Evolutionary conservation across 2,329 filamentous ascomycete genomes (phyloP).

Genomic region (Monilinia vaccinii-corymbosi): DNA sequence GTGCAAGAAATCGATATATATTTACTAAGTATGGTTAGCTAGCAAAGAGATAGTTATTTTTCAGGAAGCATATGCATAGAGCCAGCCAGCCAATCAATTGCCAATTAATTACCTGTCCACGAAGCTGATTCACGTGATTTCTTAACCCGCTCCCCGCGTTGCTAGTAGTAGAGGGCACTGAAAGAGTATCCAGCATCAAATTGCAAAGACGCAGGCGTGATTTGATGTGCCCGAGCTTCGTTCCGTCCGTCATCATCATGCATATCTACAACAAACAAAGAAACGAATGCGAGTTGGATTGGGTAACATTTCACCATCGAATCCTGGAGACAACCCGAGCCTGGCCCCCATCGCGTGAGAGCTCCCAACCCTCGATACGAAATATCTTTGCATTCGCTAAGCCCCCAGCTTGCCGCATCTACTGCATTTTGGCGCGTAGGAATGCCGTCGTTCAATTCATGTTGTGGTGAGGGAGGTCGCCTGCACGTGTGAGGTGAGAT

Average conservation of each 20-base stretch:
- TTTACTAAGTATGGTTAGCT: background rate
- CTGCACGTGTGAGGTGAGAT: background rate
- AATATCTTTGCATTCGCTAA: background rate
- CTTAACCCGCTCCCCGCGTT: background rate
- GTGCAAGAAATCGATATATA: too few species aligned
- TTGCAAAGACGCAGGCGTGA: background rate
- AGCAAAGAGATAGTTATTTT: background rate
- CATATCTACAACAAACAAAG: too few species aligned
- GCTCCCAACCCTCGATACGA: too few species aligned
- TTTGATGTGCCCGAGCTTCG: background rate
- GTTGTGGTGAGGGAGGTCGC: too few species aligned
- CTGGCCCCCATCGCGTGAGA: background rate
- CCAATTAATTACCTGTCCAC: background rate
- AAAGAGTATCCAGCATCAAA: background rate
- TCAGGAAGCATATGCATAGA: too few species aligned
- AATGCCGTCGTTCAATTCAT: background rate
- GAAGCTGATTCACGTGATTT: background rate
- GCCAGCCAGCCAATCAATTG: accelerated
- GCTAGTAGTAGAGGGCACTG: background rate
- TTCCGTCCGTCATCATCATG: too few species aligned
- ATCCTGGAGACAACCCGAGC: too few species aligned
- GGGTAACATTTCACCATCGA: background rate
- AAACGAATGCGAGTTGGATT: background rate
- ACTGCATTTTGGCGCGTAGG: background rate
- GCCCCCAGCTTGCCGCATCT: background rate